A percentile compares a stretch with the other conserved stretches of the same genome.
Evolutionary conservation across 441 rosid species (phyloP).

Genomic region (Mallotus repandus): DNA sequence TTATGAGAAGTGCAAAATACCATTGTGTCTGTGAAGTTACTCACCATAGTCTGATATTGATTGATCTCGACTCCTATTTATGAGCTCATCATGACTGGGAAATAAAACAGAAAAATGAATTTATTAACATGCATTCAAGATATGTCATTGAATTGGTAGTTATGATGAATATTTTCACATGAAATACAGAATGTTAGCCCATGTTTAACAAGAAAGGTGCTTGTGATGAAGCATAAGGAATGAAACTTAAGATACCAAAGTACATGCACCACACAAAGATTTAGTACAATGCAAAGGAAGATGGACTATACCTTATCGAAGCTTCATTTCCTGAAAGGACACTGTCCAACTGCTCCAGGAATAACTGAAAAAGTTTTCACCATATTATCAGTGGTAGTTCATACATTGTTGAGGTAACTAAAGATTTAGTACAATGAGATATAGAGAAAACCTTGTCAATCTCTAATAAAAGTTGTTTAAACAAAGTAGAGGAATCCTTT

Average conservation of each 20-base stretch:
- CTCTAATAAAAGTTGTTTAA: background rate
- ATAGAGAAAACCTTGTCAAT: background rate
- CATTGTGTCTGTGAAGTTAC: slow-evolving; percentile 28
- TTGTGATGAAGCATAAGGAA: background rate
- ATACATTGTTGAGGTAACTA: background rate
- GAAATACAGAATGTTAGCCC: background rate
- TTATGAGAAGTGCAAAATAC: slow-evolving; percentile 3
- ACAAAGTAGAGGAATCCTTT: background rate
- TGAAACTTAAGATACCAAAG: slow-evolving; percentile 4
- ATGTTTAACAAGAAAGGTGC: slow-evolving; percentile 5
- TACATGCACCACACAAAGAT: background rate
- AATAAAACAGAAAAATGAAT: slow-evolving; percentile 6
- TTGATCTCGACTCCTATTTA: slow-evolving; percentile 80
- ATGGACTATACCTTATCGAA: slow-evolving; percentile 60
- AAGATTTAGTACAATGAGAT: slow-evolving; percentile 1
- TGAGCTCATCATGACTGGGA: slow-evolving; percentile 72
- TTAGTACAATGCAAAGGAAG: slow-evolving; percentile 12
- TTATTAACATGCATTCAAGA: background rate
- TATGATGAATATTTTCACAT: slow-evolving; percentile 7
- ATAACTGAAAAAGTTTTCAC: slow-evolving; percentile 52
- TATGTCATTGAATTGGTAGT: background rate
- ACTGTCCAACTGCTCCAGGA: slow-evolving; percentile 85
- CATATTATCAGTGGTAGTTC: slow-evolving; percentile 1
- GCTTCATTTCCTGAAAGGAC: slow-evolving; percentile 77
- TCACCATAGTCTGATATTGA: slow-evolving; percentile 89